phyloP scores from a whole-genome alignment of 2,329 filamentous ascomycete species.

The Elsinoe fawcettii region DNA sequence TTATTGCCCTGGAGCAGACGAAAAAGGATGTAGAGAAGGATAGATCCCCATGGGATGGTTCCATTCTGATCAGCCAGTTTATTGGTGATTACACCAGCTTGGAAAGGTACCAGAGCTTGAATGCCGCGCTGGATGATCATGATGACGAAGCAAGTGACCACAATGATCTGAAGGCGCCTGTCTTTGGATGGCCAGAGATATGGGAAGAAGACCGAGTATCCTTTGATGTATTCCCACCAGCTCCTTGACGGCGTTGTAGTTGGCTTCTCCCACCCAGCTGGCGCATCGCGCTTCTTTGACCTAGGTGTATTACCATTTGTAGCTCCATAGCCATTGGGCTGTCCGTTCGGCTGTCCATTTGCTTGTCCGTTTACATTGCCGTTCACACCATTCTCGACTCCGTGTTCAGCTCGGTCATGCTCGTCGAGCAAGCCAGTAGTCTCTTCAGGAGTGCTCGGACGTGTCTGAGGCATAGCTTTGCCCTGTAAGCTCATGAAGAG shows the following conservation, averaged over 20 bases:
- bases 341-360: conserved; percentile 33
- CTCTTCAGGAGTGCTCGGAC: conserved; percentile 46
- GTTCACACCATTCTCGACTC: conserved; percentile 35
- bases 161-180: conserved; percentile 63
- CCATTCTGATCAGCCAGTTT: conserved; percentile 53
- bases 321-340: conserved; percentile 42
- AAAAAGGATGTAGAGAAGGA: conserved; percentile 68
- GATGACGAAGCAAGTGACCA: conserved; percentile 73
- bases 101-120: conserved; percentile 77
- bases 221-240: conserved; percentile 93
- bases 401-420: conserved; percentile 35
- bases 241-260: conserved; percentile 77
- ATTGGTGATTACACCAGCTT: conserved; percentile 73
- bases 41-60: conserved; percentile 62
- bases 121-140: conserved; percentile 73
- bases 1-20: conserved; percentile 82
- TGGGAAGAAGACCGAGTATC: conserved; percentile 89
- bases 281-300: conserved; percentile 27
- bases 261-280: conserved; percentile 80
- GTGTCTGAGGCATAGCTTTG: conserved; percentile 35
- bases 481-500: conserved; percentile 42
- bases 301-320: conserved; percentile 40
- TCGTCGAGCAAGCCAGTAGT: conserved; percentile 55
- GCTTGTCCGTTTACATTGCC: conserved; percentile 38
- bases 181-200: conserved; percentile 93